These are phyloP conservation scores for Moricandia arvensis DNA, from an alignment of 345 rosid species.

Conservation along the genomic window DNA sequence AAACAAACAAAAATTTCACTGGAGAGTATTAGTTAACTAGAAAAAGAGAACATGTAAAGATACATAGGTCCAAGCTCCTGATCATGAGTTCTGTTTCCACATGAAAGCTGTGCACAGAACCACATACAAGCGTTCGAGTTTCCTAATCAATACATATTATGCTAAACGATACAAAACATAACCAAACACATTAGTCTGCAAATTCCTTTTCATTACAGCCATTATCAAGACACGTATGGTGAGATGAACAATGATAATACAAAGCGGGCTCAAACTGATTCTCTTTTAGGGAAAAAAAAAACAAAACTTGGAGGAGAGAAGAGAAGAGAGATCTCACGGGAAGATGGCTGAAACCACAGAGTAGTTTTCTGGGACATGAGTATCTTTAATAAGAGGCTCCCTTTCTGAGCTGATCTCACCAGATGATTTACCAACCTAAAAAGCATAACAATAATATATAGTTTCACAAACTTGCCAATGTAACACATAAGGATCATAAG, in stretches of 20 bases:
- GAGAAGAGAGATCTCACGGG: conserved; percentile 58
- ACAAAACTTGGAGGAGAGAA: conserved; percentile 16
- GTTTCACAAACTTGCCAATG: conserved; percentile 4
- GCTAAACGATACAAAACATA: background rate
- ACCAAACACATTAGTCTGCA: background rate
- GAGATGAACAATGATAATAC: background rate
- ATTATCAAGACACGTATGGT: background rate
- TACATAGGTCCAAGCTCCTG: background rate
- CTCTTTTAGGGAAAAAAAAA: too few relatives aligned
- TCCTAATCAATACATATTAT: background rate
- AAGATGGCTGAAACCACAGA: conserved; percentile 60
- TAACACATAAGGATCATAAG: background rate
- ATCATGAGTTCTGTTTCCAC: background rate
- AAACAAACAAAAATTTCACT: too few relatives aligned
- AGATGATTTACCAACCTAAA: conserved; percentile 57
- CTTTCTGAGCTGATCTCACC: conserved; percentile 58
- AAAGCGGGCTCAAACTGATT: too few relatives aligned
- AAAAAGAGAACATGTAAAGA: background rate
- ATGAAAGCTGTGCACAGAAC: background rate
- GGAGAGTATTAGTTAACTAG: background rate
- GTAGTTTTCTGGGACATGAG: conserved; percentile 51
- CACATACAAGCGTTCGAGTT: background rate
- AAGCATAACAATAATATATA: conserved; percentile 3
- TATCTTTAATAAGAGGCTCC: conserved; percentile 68
- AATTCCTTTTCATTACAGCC: background rate